A percentile compares a stretch with the other conserved stretches of the same genome.
Conservation (phyloP, 306 rosid genomes). For the Trichosanthes cucumerina region DNA sequence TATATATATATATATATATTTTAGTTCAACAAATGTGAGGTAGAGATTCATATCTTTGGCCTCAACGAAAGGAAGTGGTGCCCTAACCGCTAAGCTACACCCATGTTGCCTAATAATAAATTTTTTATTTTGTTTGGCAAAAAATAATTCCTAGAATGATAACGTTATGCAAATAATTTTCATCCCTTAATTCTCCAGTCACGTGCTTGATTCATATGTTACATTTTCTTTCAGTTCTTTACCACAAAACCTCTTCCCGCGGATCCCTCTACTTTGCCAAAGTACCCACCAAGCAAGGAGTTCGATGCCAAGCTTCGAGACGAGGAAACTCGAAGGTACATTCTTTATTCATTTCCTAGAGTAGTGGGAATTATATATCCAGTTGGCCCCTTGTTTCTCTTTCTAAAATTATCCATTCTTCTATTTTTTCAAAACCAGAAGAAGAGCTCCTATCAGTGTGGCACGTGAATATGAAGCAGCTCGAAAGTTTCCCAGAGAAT, state of each 20-base stretch:
- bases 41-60: too few relatives aligned
- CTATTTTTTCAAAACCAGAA: constrained; percentile 29
- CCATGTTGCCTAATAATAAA: too few relatives aligned
- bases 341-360: not conserved
- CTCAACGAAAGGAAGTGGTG: too few relatives aligned
- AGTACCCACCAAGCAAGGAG: constrained; percentile 84
- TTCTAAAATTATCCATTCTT: not conserved
- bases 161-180: not conserved
- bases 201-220: not conserved
- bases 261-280: constrained; percentile 64
- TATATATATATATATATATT: too few relatives aligned
- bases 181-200: not conserved
- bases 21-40: too few relatives aligned
- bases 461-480: constrained; percentile 30
- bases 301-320: constrained; percentile 60
- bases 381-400: not conserved
- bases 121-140: not conserved
- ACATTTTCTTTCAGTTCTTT: constrained; percentile 44
- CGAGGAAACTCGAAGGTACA: constrained; percentile 68
- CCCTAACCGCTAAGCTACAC: too few relatives aligned
- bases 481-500: constrained; percentile 25
- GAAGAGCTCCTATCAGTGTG: constrained; percentile 22
- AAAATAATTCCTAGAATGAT: not conserved
- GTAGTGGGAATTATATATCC: not conserved
- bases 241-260: constrained; percentile 59